Base-by-base conservation (phyloP, 2,329 filamentous ascomycete species). In the Alternaria ventricosa region DNA sequence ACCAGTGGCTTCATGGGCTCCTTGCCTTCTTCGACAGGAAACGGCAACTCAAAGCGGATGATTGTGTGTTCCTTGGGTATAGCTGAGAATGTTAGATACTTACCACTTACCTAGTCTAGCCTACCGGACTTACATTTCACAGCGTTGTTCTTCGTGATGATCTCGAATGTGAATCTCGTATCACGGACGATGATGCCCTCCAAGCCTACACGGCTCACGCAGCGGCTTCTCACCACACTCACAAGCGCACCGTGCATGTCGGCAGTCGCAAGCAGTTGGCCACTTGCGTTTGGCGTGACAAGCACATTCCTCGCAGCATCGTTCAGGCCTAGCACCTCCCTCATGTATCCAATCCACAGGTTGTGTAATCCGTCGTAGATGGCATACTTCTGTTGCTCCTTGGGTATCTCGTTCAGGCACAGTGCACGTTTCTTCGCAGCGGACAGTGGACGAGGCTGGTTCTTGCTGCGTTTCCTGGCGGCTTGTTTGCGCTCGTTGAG, bases 11-110 rank as follows among this genome's bases (percentile, higher is more conserved):
- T 84, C 36, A 59, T 69, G 43, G 63, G 71, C 61, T 65, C 68
- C 44, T 66, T 73, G 55, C 70, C 46, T 44, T 66, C 69, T 7
- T 67, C 65, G 9, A 68, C 65, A 7, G 72, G 75, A 15, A 85
- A 77, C 1, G 90, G 88, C 10, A 98, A 84, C 67, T 88, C 85
- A 68, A 98, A 88, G 20, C 89, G 87, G 73, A 99, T 98, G 18
- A 95, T 85, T 0, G 94, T 95, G 43, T 94, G 90, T 77, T 97
- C 94, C 78, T 99, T 99, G 4, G 96, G 95, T 60, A 98, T 85
- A 44, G 88, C 85, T 87, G 55, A 15, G 50, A 36, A 23, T 51
- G 61, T 64, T 41, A 63, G 63, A 61, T 61, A 65, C 57, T 57
- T 58, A 63, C 55, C 55, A 61, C 65, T 66, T 65, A 68, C 60